Evolutionary conservation across 352 stramenopile species (phyloP).

Genomic region (Phytophthora pinifolia): DNA sequence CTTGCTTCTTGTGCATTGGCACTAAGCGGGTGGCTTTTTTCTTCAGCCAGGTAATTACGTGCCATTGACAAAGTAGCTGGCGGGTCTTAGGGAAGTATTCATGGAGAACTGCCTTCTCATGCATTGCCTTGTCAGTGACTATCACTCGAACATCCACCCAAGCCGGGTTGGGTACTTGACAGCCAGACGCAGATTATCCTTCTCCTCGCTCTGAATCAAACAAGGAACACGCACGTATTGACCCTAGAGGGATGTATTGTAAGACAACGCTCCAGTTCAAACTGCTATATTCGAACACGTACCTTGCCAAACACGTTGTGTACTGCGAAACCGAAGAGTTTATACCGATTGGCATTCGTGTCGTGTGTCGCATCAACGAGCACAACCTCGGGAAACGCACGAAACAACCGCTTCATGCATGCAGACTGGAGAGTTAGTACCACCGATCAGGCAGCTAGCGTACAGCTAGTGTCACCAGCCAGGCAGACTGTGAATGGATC

Average conservation of each 20-base stretch:
- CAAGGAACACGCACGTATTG: background rate
- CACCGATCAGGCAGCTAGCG: too few species aligned
- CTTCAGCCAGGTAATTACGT: background rate
- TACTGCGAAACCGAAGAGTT: too few species aligned
- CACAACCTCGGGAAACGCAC: background rate
- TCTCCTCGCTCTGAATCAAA: background rate
- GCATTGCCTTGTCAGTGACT: background rate
- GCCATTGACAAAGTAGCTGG: background rate
- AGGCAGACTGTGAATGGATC: too few species aligned
- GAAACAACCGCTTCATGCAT: background rate
- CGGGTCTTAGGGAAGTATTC: background rate
- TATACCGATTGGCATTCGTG: too few species aligned
- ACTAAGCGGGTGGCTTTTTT: background rate
- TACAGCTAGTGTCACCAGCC: too few species aligned
- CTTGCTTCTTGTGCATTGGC: background rate
- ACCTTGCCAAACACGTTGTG: too few species aligned
- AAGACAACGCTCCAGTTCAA: too few species aligned
- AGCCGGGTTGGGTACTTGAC: background rate
- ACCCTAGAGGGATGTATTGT: background rate
- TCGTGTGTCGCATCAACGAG: too few species aligned
- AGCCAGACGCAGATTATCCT: background rate
- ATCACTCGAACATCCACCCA: background rate
- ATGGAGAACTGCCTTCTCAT: background rate
- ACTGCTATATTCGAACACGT: too few species aligned
- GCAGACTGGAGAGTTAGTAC: background rate